Percentiles rank a stretch among this genome's conserved stretches.
Evolutionary conservation across 164 flowering plant genomes (phyloP).

Genomic region (Amborella trichopoda): DNA sequence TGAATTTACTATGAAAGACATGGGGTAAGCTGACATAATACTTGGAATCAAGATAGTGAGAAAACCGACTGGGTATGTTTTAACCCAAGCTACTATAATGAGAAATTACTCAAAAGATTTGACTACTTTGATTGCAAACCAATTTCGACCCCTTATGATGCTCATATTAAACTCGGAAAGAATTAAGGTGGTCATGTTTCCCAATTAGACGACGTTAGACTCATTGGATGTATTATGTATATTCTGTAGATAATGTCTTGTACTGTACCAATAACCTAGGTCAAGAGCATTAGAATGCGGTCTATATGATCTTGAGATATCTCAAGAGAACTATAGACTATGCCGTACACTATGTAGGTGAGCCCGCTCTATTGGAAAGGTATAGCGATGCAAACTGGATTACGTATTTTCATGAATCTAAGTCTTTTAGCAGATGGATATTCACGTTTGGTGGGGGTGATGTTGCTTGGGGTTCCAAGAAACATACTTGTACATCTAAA

Average conservation of each 20-base stretch:
- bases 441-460: not conserved
- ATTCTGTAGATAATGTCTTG: not conserved
- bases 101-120: not conserved
- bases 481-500: not conserved
- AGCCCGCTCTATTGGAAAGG: no score
- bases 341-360: no score
- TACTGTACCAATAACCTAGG: not conserved
- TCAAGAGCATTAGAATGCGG: no score
- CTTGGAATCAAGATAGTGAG: no score
- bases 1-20: no score
- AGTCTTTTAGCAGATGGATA: not conserved
- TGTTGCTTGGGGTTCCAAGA: not conserved
- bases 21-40: no score
- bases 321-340: not conserved
- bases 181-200: not conserved
- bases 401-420: not conserved
- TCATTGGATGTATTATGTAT: no score
- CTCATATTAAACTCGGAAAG: not conserved
- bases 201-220: not conserved
- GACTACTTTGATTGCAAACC: not conserved
- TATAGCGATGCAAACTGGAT: no score
- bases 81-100: no score
- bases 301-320: no score
- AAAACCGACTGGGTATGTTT: no score
- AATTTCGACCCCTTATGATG: no score